Conservation (phyloP, 345 rosid species). For the Eucalyptus coolabah region DNA sequence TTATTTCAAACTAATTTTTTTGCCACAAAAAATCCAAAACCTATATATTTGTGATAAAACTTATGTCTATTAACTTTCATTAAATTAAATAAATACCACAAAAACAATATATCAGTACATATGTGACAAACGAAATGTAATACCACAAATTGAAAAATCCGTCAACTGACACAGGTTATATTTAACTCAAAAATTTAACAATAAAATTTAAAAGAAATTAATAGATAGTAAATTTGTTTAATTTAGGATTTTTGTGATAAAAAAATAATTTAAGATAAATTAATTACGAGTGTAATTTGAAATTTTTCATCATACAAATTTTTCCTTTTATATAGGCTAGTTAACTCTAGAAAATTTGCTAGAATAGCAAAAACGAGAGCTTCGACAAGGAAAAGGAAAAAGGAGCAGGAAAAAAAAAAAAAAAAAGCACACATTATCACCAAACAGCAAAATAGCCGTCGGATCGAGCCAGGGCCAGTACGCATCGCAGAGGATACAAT, state of each 20-base stretch:
- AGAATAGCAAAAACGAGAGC: background rate
- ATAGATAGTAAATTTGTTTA: accelerated
- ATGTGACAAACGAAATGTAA: too few relatives aligned
- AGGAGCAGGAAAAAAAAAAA: background rate
- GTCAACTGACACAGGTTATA: accelerated
- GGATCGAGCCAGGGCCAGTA: background rate
- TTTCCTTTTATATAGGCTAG: background rate
- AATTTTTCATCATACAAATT: too few relatives aligned
- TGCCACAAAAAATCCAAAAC: accelerated
- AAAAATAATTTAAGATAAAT: accelerated
- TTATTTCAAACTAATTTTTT: background rate
- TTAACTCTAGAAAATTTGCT: background rate
- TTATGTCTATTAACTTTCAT: accelerated
- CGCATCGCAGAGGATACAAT: background rate
- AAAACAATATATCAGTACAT: too few relatives aligned
- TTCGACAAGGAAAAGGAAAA: background rate
- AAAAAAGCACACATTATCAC: background rate
- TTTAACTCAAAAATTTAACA: accelerated
- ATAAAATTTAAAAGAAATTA: too few relatives aligned
- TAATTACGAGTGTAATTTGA: accelerated
- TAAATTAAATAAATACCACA: too few relatives aligned
- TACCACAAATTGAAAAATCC: accelerated
- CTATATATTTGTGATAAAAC: accelerated
- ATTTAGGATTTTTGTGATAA: background rate
- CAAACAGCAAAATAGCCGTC: background rate